phyloP scores from a whole-genome alignment of 768 basidiomycete species.

The Lactarius sanguifluus region DNA sequence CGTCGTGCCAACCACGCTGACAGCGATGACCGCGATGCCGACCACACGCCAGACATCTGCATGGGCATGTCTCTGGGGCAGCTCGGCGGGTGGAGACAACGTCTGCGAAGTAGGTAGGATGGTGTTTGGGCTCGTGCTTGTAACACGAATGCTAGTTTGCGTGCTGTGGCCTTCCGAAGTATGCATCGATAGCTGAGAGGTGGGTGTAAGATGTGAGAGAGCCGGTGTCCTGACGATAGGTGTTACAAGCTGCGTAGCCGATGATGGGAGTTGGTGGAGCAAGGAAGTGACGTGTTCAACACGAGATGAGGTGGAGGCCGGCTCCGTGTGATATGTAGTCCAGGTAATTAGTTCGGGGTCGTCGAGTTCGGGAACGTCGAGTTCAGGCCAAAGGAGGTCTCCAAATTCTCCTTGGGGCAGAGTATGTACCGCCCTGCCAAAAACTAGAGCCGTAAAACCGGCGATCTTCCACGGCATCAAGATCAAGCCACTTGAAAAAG shows the following conservation, averaged over 20 bases:
- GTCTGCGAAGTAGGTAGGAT: neutral
- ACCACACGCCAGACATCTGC: conserved; percentile 61
- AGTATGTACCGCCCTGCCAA: conserved; percentile 11
- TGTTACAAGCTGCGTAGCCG: neutral
- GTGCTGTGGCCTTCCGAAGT: neutral
- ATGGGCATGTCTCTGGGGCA: conserved; percentile 16
- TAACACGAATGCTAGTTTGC: neutral
- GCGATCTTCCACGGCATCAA: conserved; percentile 14
- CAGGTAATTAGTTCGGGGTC: conserved; percentile 4
- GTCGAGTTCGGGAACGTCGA: conserved; percentile 18
- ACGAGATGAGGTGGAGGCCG: conserved; percentile 22
- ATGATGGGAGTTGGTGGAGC: conserved; percentile 12
- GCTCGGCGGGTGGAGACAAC: conserved; percentile 10
- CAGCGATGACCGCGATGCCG: conserved; percentile 63
- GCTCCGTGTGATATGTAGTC: conserved; percentile 22
- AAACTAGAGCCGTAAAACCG: conserved; percentile 2
- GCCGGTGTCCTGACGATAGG: neutral
- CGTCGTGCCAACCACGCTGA: conserved; percentile 55
- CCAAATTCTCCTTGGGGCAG: conserved; percentile 21
- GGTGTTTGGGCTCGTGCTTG: conserved; percentile 4
- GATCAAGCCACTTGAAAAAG: neutral
- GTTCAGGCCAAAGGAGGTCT: conserved; percentile 14
- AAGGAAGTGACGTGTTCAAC: conserved; percentile 2
- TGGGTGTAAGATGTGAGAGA: neutral
- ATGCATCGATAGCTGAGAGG: neutral